Evolutionary conservation across 2,329 filamentous ascomycete genomes (phyloP), one percentile per base, ranked within the genome.

Genomic region (Cytospora schulzeri): DNA sequence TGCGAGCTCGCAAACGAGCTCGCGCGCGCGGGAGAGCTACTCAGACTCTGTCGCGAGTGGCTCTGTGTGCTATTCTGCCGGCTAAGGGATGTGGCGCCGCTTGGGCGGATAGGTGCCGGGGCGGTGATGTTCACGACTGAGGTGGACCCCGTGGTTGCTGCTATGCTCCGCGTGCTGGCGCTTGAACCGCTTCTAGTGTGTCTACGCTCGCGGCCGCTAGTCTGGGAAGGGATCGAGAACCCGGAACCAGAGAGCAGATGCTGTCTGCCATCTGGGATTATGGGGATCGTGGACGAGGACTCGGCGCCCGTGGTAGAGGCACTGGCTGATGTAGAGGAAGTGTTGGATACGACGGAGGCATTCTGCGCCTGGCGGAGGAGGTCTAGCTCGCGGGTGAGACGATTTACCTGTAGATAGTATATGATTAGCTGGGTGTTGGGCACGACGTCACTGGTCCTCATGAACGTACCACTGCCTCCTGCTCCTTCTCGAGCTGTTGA

Each of bases 401-500:
- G 92, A 79, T 98, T 98, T 66, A 97, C 91, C 92, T 94, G 73
- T 7, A 24, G 15, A 35, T 35, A 53, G 19, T 19, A 35, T 1
- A 31, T 8, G 8, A 57, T 69, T 61, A 69, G 64, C 54, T 12
- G 6, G 41, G 8, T 24, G 15, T 38, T 31, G 14, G 24, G 29
- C 26, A 54, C n/a, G 12, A 12, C n/a, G 2, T 24, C 45, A 48
- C 8, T 11, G 45, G 24, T 14, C 7, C 19, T 48, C n/a, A n/a
- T 48, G 11, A n/a, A 79, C 87, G 68, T 83, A 95, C 93, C 71
- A 97, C 90, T 41, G 93, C 91, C 77, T 98, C 94, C 72, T 98
- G 93, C 74, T 98, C 94, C 76, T 96, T 95, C 77, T 98, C 94
- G 29, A 97, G 83, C 78, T 97, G 88, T 66, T 91, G 83, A 76